Evolutionary conservation across 352 stramenopile genomes (phyloP), one percentile per base, ranked within the genome.

Genomic region (Pythium graminicola): DNA sequence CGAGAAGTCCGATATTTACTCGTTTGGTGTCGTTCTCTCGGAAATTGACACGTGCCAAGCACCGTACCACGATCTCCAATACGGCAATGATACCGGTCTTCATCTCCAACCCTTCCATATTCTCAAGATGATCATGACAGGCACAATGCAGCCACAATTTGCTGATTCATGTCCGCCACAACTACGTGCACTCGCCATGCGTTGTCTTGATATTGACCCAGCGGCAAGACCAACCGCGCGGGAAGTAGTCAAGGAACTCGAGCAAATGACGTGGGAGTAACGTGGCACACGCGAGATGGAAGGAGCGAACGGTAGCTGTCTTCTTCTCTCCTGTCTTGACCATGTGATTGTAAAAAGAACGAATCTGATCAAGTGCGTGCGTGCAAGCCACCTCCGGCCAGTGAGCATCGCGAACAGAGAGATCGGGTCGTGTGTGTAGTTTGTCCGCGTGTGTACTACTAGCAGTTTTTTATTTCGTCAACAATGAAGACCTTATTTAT

Each of bases 1-100:
- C 22, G 39, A 65, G 38, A 64, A 70, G 13, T 76, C 86, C n/a
- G 82, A 93, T 54, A 88, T 81, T 64, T 93, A 81, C 40, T 62
- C 54, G 36, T 56, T 62, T 19, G 54, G 54, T 19, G 54, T 62
- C 22, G 45, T 61, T 41, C 49, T 64, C 6, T 59, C 48, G 23
- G 56, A 64, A 33, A 54, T 64, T 14, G 56, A 57, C 45, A 59
- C 56, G 24, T 67, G 48, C 26, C 31, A 47, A 7, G 20, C 49
- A 24, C 56, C 56, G 42, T 64, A 64, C 56, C 48, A 57, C 35
- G 48, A 64, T 4, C 26, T 53, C 9, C 55, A 63, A 48, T 53
- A 57, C 43, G 35, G 48, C 36, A 39, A 24, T 17, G 50, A 48
- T 36, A 50, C 49, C 23, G 56, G 40, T 31, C 28, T 51, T 9